Base-by-base conservation (phyloP, 495 filamentous ascomycete species). In the Penicillium pancosmium region DNA sequence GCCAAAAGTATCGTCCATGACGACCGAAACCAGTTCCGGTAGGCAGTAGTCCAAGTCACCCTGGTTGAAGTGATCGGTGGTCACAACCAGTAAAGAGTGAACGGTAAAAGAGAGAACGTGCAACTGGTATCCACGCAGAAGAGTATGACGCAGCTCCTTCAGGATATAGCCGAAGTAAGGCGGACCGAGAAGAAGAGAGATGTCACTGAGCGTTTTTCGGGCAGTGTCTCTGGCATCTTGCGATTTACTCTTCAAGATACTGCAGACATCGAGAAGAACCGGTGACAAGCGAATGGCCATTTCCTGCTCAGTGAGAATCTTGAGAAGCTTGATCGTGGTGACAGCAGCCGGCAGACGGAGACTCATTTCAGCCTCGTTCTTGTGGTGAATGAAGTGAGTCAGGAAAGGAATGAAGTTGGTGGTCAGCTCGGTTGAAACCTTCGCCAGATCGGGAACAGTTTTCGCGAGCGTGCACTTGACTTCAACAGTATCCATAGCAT, bases 1-100 rank as follows among this genome's bases (percentile, higher is more conserved):
- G 16, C 94, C 94, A 69, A 99, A 99, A 12, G 92, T 95, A 68
- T 98, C 95, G 63, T 99, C 94, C 91, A 98, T 95, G 52, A 97
- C 88, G 43, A 99, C 83, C 4, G 85, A 79, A 44, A 91, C 84
- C 41, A 98, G 85, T 16, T 91, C 80, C 4, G 77, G 71, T 34
- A 97, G 75, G 69, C 93, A 98, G 65, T 97, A 93, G 63, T 99
- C 92, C 43, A 98, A 75, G 58, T 91, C 91, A 16, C 94, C 94
- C 11, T 91, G 87, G 34, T 84, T 78, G 68, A 91, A 91, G 2
- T 82, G 76, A n/a, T 90, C 86, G 15, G 86, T 87, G 15, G 85
- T 85, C 7, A 82, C 78, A 10, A 97, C 84, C 15, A 99, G 78
- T 50, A 99, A 90, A 2, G 91, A 93, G 72, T 99, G 94, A 61